These are phyloP conservation scores for Austroboletus sp. DNA, from an alignment of 1,284 basidiomycete genomes.

Conservation along the genomic window DNA sequence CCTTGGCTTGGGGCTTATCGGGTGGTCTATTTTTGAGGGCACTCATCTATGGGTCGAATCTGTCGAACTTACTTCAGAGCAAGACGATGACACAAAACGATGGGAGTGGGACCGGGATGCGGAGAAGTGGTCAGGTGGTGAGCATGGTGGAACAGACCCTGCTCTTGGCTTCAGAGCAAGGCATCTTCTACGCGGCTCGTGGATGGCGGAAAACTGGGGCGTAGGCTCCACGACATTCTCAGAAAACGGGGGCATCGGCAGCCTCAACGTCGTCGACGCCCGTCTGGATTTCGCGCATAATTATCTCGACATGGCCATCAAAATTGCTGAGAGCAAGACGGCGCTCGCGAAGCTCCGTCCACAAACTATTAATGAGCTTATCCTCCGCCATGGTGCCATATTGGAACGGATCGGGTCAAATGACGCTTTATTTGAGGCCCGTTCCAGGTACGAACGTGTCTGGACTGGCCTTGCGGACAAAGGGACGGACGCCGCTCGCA, in stretches of 20 bases:
- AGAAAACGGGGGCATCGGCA: constrained; percentile 34
- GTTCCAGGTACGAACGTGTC: constrained; percentile 57
- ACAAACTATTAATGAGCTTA: constrained; percentile 53
- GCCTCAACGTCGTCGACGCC: constrained; percentile 45
- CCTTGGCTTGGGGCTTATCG: constrained; percentile 37
- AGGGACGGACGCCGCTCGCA: constrained; percentile 45
- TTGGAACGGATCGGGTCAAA: constrained; percentile 62
- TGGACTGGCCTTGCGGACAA: constrained; percentile 44
- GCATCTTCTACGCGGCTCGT: constrained; percentile 66
- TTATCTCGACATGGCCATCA: constrained; percentile 50
- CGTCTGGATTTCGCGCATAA: constrained; percentile 48
- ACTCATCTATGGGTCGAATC: constrained; percentile 69
- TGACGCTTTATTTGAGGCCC: constrained; percentile 52
- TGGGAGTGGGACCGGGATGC: constrained; percentile 74
- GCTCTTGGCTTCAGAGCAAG: constrained; percentile 60
- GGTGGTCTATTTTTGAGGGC: constrained; percentile 48
- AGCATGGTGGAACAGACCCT: constrained; percentile 65
- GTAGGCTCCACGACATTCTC: constrained; percentile 42
- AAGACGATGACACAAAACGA: constrained; percentile 46
- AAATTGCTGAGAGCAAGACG: constrained; percentile 39
- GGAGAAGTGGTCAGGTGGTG: constrained; percentile 69
- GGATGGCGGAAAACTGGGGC: constrained; percentile 72
- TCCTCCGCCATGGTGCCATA: constrained; percentile 55
- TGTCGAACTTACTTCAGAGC: constrained; percentile 47
- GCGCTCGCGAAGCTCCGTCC: constrained; percentile 39